A percentile compares a stretch with the other conserved stretches of the same genome.
These are phyloP conservation scores for Rachicladosporium sp. DNA, from an alignment of 2,329 filamentous ascomycete species.

Conservation along the genomic window DNA sequence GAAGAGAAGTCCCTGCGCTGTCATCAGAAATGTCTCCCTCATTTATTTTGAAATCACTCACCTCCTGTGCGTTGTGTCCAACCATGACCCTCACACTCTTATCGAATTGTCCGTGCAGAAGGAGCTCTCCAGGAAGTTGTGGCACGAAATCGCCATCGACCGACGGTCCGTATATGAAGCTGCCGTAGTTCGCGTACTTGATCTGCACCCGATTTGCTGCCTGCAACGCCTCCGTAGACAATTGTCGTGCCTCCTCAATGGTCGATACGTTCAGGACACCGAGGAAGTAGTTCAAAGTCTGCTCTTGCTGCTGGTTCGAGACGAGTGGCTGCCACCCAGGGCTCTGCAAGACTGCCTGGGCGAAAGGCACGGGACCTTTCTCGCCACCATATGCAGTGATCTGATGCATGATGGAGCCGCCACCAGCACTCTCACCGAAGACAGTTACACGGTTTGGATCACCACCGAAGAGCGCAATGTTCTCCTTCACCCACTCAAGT, in stretches of 20 bases:
- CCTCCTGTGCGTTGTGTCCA: constrained; percentile 33
- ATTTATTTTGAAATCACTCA: neutral
- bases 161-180: constrained; percentile 35
- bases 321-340: constrained; percentile 31
- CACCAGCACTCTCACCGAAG: constrained; percentile 41
- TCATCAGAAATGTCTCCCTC: neutral
- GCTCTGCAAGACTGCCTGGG: constrained; percentile 35
- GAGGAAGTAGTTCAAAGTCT: constrained; percentile 29
- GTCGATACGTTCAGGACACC: constrained; percentile 30
- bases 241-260: constrained; percentile 31
- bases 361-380: constrained; percentile 31
- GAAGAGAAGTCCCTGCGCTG: constrained; percentile 28
- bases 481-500: constrained; percentile 44
- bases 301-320: constrained; percentile 26
- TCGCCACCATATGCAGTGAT: constrained; percentile 37
- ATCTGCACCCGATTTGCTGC: constrained; percentile 34
- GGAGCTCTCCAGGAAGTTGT: constrained; percentile 32
- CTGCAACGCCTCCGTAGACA: constrained; percentile 29
- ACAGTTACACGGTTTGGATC: constrained; percentile 38
- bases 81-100: constrained; percentile 33
- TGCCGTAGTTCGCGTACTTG: constrained; percentile 28
- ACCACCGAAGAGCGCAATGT: constrained; percentile 44
- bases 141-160: constrained; percentile 40
- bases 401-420: constrained; percentile 43
- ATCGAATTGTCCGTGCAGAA: constrained; percentile 34